Evolutionary conservation across 805 yeast genomes (phyloP).

Genomic region (Saccharomyces jurei): DNA sequence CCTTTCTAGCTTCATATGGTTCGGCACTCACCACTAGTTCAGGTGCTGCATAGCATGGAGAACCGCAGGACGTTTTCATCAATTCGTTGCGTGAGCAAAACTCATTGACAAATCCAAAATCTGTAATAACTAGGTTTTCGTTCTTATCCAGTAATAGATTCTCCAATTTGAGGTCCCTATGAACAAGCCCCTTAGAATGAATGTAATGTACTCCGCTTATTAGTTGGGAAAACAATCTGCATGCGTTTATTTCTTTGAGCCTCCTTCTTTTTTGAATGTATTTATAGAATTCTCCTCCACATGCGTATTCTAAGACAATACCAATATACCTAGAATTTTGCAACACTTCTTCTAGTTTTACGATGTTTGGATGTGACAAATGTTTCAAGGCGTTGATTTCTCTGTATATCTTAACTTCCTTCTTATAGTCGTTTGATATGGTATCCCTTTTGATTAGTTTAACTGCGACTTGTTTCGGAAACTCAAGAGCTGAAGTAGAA

Average conservation of each 20-base stretch:
- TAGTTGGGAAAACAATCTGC: conserved; percentile 83
- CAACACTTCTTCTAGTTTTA: conserved; percentile 82
- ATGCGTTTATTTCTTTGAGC: conserved; percentile 79
- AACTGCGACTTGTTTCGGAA: conserved; percentile 82
- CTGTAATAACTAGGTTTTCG: conserved; percentile 78
- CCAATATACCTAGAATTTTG: conserved; percentile 94
- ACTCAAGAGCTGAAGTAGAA: conserved; percentile 9
- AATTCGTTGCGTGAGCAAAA: conserved; percentile 53
- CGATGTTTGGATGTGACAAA: conserved; percentile 89
- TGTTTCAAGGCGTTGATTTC: conserved; percentile 87
- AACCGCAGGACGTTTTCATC: conserved; percentile 93
- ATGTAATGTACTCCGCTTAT: conserved; percentile 91
- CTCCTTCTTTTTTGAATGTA: conserved; percentile 79
- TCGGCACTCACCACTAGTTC: conserved; percentile 84
- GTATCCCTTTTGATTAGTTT: conserved; percentile 84
- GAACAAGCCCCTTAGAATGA: conserved; percentile 86
- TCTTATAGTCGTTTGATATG: conserved; percentile 74
- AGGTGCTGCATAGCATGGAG: conserved; percentile 98
- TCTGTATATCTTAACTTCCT: conserved; percentile 82
- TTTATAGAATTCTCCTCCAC: conserved; percentile 95
- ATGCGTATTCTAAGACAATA: conserved; percentile 90
- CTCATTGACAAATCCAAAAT: conserved; percentile 92
- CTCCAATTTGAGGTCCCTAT: conserved; percentile 85
- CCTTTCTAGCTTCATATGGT: conserved; percentile 91
- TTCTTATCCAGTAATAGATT: conserved; percentile 78